A percentile compares a stretch with the other conserved stretches of the same genome.
These are phyloP conservation scores for Pyrus pyrifolia DNA, from an alignment of 306 rosid species.

Conservation along the genomic window DNA sequence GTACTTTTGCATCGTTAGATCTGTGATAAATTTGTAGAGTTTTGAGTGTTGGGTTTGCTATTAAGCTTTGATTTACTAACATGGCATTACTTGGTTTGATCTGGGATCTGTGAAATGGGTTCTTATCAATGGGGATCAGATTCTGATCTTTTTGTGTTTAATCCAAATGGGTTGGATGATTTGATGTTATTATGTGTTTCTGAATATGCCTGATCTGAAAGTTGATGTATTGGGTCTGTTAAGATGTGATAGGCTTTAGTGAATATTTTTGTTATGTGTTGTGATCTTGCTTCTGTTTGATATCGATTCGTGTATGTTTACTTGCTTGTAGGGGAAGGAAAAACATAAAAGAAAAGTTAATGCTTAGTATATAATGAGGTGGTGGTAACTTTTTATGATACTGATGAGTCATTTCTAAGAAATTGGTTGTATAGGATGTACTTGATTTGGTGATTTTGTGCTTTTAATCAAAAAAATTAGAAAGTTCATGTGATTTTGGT, in stretches of 20 bases:
- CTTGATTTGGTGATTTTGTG: not conserved
- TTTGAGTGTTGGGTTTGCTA: not conserved
- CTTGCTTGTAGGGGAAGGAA: not conserved
- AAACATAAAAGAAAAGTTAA: not conserved
- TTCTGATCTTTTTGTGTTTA: slow-evolving; percentile 30
- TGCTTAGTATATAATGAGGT: not conserved
- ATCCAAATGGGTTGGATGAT: not conserved
- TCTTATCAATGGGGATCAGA: slow-evolving; percentile 21
- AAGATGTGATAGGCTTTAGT: not conserved
- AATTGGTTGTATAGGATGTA: not conserved
- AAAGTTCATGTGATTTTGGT: not conserved
- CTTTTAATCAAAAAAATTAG: not conserved
- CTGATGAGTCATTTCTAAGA: not conserved
- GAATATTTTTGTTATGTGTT: slow-evolving; percentile 1
- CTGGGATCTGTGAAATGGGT: slow-evolving; percentile 8
- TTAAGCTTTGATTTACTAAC: not conserved
- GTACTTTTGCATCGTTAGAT: slow-evolving; percentile 37
- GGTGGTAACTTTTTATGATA: not conserved
- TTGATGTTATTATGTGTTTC: not conserved
- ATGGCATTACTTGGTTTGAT: not conserved
- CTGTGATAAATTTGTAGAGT: slow-evolving; percentile 13
- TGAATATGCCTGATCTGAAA: slow-evolving; percentile 14
- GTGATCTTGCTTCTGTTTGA: not conserved
- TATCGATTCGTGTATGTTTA: not conserved
- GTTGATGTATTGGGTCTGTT: slow-evolving; percentile 1